phyloP scores from a whole-genome alignment of 768 basidiomycete species.

The Tylopilus subfusipes region DNA sequence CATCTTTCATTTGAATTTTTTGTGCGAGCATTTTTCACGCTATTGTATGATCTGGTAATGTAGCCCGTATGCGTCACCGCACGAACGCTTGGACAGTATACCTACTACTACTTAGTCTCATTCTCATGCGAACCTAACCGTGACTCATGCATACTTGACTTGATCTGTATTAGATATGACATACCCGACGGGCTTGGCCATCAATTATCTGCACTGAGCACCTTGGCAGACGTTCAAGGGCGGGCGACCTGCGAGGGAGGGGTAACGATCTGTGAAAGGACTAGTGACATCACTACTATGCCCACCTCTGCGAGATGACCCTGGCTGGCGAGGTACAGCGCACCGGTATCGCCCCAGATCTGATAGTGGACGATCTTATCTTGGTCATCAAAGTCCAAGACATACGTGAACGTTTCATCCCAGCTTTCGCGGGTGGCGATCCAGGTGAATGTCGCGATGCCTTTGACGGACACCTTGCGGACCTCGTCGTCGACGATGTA shows the following conservation, averaged over 20 bases:
- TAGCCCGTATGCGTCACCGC: slow-evolving; percentile 4
- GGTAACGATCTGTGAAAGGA: not conserved
- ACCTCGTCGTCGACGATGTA: slow-evolving; percentile 51
- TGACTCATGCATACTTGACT: slow-evolving; percentile 1
- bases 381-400: slow-evolving; percentile 57
- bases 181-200: not conserved
- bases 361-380: slow-evolving; percentile 56
- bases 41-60: slow-evolving; percentile 22
- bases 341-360: slow-evolving; percentile 67
- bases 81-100: slow-evolving; percentile 12
- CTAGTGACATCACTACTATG: not conserved
- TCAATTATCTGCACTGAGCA: not conserved
- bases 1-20: not conserved
- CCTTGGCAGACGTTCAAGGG: not conserved
- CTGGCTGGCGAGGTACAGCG: slow-evolving; percentile 54
- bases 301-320: slow-evolving; percentile 37
- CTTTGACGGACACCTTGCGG: slow-evolving; percentile 53
- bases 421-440: slow-evolving; percentile 48
- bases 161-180: slow-evolving; percentile 15
- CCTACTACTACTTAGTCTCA: not conserved
- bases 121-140: not conserved
- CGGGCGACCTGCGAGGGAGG: not conserved
- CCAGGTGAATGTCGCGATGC: slow-evolving; percentile 57
- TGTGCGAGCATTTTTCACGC: slow-evolving; percentile 2
- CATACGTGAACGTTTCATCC: slow-evolving; percentile 60